Evolutionary conservation across 2,329 filamentous ascomycete species (phyloP).

Genomic region (Botrytis byssoidea): DNA sequence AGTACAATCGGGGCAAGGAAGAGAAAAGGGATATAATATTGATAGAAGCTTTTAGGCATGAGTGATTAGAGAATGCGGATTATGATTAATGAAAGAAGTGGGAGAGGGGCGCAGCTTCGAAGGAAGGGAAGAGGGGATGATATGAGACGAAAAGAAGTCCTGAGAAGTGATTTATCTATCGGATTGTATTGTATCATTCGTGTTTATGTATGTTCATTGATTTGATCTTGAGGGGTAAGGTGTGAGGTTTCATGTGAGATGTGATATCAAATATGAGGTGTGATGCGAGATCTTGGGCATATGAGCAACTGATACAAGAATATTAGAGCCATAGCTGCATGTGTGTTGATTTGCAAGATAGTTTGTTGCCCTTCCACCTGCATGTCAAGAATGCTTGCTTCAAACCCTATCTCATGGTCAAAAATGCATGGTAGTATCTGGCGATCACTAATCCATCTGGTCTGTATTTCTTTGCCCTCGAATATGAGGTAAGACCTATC

Average conservation of each 20-base stretch:
- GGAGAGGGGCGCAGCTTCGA: neutral
- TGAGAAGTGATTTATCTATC: neutral
- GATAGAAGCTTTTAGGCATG: neutral
- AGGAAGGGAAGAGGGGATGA: neutral
- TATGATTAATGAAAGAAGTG: neutral
- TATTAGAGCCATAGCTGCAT: neutral
- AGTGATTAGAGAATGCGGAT: neutral
- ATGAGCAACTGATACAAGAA: neutral
- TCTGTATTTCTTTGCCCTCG: neutral
- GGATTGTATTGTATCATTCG: neutral
- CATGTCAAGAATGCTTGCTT: neutral
- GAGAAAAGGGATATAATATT: neutral
- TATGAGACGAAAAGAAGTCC: neutral
- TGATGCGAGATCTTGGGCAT: neutral
- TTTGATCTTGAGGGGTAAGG: neutral
- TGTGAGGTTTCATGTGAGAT: neutral
- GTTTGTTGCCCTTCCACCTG: neutral
- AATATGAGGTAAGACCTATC: neutral
- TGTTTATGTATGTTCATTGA: neutral
- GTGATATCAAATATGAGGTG: neutral
- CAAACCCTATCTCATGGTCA: neutral
- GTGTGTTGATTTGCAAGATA: neutral
- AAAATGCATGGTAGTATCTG: neutral
- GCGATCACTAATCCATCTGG: neutral
- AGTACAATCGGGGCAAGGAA: neutral